These are phyloP conservation scores for Halophytophthora polymorphica DNA, from an alignment of 352 stramenopile species.

Conservation along the genomic window DNA sequence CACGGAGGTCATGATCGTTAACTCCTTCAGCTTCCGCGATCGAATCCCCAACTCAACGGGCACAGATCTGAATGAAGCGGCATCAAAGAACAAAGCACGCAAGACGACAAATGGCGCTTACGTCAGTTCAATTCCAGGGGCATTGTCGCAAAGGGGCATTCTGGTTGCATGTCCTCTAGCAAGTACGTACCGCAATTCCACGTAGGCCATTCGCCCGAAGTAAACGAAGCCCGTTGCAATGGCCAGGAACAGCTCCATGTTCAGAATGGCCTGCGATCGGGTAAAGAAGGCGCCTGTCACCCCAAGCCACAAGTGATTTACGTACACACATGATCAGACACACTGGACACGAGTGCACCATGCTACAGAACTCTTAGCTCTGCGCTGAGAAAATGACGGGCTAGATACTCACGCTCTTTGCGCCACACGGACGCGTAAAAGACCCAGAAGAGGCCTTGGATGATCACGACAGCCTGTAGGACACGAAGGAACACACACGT, in stretches of 20 bases:
- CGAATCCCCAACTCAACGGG: slow-evolving; percentile 80
- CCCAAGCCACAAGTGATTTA: not conserved
- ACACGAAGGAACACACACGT: not conserved
- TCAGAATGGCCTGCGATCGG: slow-evolving; percentile 71
- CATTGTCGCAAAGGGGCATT: too few relatives aligned
- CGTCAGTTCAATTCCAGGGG: not conserved
- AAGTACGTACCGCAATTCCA: slow-evolving; percentile 56
- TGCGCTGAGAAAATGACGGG: not conserved
- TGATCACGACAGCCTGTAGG: slow-evolving; percentile 48
- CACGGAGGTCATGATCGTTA: slow-evolving; percentile 77
- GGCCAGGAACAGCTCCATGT: slow-evolving; percentile 78
- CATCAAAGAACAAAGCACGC: not conserved
- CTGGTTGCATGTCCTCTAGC: not conserved
- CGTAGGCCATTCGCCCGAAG: slow-evolving; percentile 78
- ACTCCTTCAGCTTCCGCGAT: slow-evolving; percentile 81
- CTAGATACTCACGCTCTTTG: slow-evolving; percentile 51
- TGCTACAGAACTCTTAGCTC: not conserved
- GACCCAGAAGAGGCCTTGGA: slow-evolving; percentile 75
- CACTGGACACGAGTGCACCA: not conserved
- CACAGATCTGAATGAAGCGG: slow-evolving; percentile 44
- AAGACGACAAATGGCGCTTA: not conserved
- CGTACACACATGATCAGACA: not conserved
- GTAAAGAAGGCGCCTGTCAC: slow-evolving; percentile 73
- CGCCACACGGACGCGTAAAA: slow-evolving; percentile 74
- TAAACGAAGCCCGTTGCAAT: slow-evolving; percentile 75